Evolutionary conservation across 148 eudicot genomes (phyloP).

Genomic region (Rhododendron simsii): DNA sequence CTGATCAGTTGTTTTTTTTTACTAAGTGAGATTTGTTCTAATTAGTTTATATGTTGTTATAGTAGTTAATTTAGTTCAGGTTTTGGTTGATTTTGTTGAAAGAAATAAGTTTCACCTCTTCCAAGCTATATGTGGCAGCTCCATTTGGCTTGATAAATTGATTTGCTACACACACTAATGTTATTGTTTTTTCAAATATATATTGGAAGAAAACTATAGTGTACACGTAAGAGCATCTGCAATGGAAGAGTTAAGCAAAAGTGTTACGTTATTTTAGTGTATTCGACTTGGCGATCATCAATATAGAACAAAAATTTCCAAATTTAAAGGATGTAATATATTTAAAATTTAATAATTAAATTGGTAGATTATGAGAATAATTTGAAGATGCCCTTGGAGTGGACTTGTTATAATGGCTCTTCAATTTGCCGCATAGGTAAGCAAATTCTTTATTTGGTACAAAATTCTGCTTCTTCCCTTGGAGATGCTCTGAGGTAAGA

Average conservation of each 20-base stretch:
- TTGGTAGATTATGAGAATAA: neutral
- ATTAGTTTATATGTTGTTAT: neutral
- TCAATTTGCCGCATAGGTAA: neutral
- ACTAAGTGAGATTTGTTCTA: neutral
- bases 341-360: no score
- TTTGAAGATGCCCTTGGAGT: neutral
- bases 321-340: no score
- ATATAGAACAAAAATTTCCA: no score
- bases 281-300: neutral
- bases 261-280: no score
- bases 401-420: neutral
- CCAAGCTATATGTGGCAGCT: neutral
- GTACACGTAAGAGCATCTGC: no score
- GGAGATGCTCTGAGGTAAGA: no score
- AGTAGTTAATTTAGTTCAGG: neutral
- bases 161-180: neutral
- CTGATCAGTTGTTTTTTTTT: neutral
- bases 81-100: constrained; percentile 4
- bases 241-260: no score
- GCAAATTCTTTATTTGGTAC: neutral
- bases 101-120: constrained; percentile 1
- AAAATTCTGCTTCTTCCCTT: no score
- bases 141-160: neutral
- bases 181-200: no score
- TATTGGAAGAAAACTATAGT: no score